Conservation (phyloP, 305 asterid species). For the Withania somnifera region DNA sequence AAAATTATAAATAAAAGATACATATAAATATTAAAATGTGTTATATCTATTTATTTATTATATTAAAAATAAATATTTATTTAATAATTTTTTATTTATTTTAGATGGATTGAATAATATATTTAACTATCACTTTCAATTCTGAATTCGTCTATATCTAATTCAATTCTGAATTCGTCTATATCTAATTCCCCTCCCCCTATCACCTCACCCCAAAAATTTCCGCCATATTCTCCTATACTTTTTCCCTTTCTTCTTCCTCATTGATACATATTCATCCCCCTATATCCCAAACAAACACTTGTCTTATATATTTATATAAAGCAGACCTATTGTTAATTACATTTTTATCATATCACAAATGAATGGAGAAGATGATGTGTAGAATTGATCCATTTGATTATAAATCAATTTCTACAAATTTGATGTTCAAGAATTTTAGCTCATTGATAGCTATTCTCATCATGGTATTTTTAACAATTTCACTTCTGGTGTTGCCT, state of each 20-base stretch:
- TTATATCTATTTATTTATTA: too few relatives aligned
- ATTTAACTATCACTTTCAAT: too few relatives aligned
- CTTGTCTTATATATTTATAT: too few relatives aligned
- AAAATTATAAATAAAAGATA: too few relatives aligned
- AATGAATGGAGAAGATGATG: not conserved
- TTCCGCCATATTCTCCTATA: not conserved
- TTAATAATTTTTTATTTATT: too few relatives aligned
- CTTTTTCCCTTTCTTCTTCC: not conserved
- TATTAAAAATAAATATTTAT: too few relatives aligned
- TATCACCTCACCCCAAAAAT: not conserved
- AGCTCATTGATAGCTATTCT: not conserved
- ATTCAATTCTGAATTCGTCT: not conserved
- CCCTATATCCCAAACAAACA: not conserved
- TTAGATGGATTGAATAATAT: too few relatives aligned
- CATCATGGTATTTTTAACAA: not conserved
- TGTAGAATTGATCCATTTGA: not conserved
- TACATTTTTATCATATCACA: not conserved
- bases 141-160: too few relatives aligned
- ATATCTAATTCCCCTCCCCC: rapidly evolving
- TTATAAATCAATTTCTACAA: not conserved
- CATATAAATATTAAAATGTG: too few relatives aligned
- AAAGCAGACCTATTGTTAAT: too few relatives aligned
- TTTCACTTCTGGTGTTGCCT: not conserved
- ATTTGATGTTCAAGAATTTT: not conserved
- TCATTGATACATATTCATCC: not conserved